phyloP scores from a whole-genome alignment of 345 rosid species.

The Raphanus raphanistrum region DNA sequence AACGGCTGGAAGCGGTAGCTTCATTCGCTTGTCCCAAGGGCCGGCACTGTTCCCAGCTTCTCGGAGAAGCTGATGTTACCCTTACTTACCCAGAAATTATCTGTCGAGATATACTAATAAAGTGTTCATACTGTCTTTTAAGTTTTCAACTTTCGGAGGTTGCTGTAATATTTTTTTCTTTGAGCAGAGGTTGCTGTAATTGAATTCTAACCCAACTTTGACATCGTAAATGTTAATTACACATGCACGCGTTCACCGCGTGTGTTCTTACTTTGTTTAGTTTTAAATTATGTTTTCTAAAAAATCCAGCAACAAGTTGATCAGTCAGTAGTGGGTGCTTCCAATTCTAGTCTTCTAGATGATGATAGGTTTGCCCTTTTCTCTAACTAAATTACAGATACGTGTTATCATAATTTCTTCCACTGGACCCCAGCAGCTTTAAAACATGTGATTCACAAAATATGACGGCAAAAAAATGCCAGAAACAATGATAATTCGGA shows the following conservation, averaged over 20 bases:
- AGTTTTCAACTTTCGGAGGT: neutral
- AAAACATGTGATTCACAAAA: constrained; percentile 26
- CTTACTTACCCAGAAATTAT: neutral
- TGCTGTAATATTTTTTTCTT: neutral
- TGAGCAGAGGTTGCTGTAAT: neutral
- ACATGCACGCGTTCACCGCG: constrained; percentile 19
- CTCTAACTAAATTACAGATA: neutral
- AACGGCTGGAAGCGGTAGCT: no score
- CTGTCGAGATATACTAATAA: neutral
- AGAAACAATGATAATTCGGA: neutral
- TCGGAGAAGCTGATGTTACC: neutral
- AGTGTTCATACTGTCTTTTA: neutral
- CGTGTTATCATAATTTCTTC: constrained; percentile 19
- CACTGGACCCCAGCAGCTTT: constrained; percentile 18
- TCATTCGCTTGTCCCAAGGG: no score
- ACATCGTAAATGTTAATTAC: neutral
- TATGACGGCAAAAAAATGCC: neutral
- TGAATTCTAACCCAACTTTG: constrained; percentile 4
- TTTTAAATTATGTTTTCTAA: neutral
- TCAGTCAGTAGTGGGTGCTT: constrained; percentile 27
- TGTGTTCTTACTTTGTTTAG: neutral
- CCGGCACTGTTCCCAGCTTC: no score
- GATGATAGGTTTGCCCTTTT: constrained; percentile 26
- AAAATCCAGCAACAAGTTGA: constrained; percentile 12
- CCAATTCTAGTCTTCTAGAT: constrained; percentile 3